A percentile compares a stretch with the other conserved stretches of the same genome.
Evolutionary conservation across 1,284 basidiomycete species (phyloP).

Genomic region (Uromyces viciae-fabae): DNA sequence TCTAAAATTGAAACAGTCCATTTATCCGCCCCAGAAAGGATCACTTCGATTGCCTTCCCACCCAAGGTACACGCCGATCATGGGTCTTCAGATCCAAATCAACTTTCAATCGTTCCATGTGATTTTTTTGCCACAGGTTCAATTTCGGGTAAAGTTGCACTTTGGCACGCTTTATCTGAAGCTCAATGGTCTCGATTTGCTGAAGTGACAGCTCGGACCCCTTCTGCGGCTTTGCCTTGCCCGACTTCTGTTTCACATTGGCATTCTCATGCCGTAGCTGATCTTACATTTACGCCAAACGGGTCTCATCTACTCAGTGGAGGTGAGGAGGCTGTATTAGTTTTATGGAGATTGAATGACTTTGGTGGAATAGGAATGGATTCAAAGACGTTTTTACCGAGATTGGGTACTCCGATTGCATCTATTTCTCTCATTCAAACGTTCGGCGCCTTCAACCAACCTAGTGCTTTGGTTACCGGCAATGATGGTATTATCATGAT

Average conservation of each 20-base stretch:
- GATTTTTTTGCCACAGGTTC: slow-evolving; percentile 45
- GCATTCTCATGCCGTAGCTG: slow-evolving; percentile 94
- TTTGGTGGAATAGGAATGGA: slow-evolving; percentile 59
- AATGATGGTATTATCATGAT: slow-evolving; percentile 78
- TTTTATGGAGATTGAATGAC: slow-evolving; percentile 83
- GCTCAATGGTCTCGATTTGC: slow-evolving; percentile 24
- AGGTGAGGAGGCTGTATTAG: slow-evolving; percentile 90
- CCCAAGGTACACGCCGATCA: slow-evolving; percentile 33
- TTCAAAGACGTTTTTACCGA: slow-evolving; percentile 83
- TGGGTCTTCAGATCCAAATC: slow-evolving; percentile 14
- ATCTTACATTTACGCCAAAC: slow-evolving; percentile 79
- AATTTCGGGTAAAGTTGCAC: slow-evolving; percentile 34
- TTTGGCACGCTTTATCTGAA: slow-evolving; percentile 42
- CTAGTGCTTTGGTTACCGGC: slow-evolving; percentile 80
- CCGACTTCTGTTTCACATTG: slow-evolving; percentile 81
- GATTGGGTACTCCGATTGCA: slow-evolving; percentile 78
- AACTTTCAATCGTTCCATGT: slow-evolving; percentile 28
- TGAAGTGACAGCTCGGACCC: background rate
- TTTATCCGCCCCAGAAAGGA: slow-evolving; percentile 18
- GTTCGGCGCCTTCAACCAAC: slow-evolving; percentile 64
- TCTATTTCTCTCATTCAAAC: slow-evolving; percentile 63
- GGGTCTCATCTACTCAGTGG: slow-evolving; percentile 90
- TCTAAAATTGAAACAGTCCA: slow-evolving; percentile 14
- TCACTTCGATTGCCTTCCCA: slow-evolving; percentile 43
- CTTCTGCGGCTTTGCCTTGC: slow-evolving; percentile 6